Conservation (phyloP, 2,329 filamentous ascomycete species). For the Polytolypa hystricis region DNA sequence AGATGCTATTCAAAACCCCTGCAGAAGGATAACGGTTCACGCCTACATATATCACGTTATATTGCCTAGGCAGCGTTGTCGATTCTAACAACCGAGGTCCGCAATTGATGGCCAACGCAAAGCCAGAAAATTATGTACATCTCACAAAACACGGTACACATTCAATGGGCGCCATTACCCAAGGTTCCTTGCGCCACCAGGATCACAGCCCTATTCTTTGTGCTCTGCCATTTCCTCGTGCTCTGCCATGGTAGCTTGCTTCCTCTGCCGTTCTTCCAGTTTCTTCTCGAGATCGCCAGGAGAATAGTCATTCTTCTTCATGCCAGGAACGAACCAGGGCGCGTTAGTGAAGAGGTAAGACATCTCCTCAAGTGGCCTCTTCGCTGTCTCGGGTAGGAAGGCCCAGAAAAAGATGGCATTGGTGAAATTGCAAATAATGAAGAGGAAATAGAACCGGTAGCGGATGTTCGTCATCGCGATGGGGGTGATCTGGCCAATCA, state of each 20-base stretch:
- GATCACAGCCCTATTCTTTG: too few relatives aligned
- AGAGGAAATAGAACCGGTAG: constrained; percentile 50
- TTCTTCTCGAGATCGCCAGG: constrained; percentile 49
- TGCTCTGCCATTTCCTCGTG: neutral
- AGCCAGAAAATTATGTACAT: too few relatives aligned
- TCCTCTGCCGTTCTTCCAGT: constrained; percentile 46
- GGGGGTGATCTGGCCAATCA: constrained; percentile 60
- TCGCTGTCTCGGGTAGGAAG: constrained; percentile 55
- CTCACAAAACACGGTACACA: too few relatives aligned
- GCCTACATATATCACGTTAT: too few relatives aligned
- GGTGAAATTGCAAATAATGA: constrained; percentile 57
- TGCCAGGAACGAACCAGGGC: constrained; percentile 50
- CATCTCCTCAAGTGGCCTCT: constrained; percentile 56
- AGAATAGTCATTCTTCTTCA: constrained; percentile 43
- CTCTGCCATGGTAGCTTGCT: constrained; percentile 22
- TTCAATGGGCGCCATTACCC: too few relatives aligned
- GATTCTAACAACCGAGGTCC: too few relatives aligned
- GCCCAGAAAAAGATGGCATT: constrained; percentile 59
- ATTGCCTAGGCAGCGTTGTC: too few relatives aligned
- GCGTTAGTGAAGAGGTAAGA: constrained; percentile 55
- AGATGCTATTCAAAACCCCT: too few relatives aligned
- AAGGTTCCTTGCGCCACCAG: too few relatives aligned
- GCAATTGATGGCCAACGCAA: too few relatives aligned
- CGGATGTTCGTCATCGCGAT: constrained; percentile 47
- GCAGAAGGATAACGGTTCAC: too few relatives aligned